Percentiles rank a stretch among this genome's conserved stretches.
phyloP scores from a whole-genome alignment of 352 stramenopile species.

The Globisporangium recalcitrans region DNA sequence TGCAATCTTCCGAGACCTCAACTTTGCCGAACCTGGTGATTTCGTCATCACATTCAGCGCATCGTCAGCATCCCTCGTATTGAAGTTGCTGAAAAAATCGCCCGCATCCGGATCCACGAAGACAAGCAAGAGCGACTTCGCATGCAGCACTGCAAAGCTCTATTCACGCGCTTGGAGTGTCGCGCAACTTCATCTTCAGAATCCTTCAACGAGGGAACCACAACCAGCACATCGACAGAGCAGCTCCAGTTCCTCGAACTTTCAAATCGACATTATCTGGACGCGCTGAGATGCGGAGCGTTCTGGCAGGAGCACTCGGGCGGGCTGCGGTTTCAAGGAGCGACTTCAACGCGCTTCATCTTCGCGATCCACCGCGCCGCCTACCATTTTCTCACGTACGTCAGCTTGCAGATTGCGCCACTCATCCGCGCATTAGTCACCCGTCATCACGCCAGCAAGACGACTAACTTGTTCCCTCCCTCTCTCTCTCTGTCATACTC shows the following conservation, averaged over 20 bases:
- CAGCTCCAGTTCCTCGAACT: conserved; percentile 25
- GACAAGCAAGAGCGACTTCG: conserved; percentile 23
- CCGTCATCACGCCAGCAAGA: neutral
- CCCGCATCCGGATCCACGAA: conserved; percentile 33
- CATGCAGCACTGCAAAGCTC: conserved; percentile 21
- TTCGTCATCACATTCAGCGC: conserved; percentile 36
- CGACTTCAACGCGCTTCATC: conserved; percentile 17
- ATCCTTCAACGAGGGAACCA: neutral
- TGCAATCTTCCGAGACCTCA: conserved; percentile 29
- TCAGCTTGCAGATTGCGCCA: neutral
- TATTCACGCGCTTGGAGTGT: conserved; percentile 35
- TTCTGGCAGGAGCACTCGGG: conserved; percentile 34
- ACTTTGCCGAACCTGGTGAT: conserved; percentile 35
- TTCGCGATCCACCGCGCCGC: conserved; percentile 36
- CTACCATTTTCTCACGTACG: conserved; percentile 58
- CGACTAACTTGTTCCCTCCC: conserved; percentile 1
- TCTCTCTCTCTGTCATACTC: neutral
- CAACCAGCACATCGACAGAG: neutral
- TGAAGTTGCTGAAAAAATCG: conserved; percentile 26
- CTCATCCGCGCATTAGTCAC: neutral
- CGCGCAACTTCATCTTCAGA: neutral
- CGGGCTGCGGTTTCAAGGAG: conserved; percentile 25
- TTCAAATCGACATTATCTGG: conserved; percentile 17
- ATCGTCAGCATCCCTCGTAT: conserved; percentile 10
- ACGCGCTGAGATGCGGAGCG: conserved; percentile 25